Evolutionary conservation across 352 stramenopile genomes (phyloP).

Genomic region (Globisporangium perplexum): DNA sequence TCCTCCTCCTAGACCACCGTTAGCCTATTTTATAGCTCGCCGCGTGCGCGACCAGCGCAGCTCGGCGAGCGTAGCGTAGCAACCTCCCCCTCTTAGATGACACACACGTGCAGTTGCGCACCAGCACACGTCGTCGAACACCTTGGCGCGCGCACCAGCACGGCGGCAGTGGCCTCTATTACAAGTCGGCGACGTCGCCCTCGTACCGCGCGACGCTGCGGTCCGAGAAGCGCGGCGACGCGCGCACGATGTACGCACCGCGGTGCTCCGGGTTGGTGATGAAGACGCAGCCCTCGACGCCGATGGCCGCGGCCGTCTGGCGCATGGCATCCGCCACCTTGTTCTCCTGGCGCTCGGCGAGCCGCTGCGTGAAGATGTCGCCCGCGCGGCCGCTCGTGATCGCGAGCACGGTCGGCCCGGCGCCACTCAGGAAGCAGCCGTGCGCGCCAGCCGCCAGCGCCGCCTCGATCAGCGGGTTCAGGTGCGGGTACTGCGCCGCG

Average conservation of each 20-base stretch:
- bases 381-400: constrained; percentile 96
- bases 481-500: constrained; percentile 93
- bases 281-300: constrained; percentile 94
- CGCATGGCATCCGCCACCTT: constrained; percentile 97
- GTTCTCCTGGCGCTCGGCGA: constrained; percentile 84
- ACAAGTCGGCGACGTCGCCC: constrained; percentile 78
- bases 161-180: constrained; percentile 1
- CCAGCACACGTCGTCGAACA: too few species aligned
- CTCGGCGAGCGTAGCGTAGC: not conserved
- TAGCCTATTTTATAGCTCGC: constrained; percentile 10
- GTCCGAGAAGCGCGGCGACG: constrained; percentile 91
- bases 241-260: constrained; percentile 94
- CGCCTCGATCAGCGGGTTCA: constrained; percentile 96
- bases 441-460: constrained; percentile 92
- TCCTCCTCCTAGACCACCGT: constrained; percentile 1
- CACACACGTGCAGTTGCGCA: not conserved
- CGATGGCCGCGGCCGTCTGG: constrained; percentile 83
- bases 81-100: not conserved
- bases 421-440: constrained; percentile 96
- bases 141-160: too few species aligned
- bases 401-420: constrained; percentile 96
- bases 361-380: constrained; percentile 98
- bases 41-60: too few species aligned
- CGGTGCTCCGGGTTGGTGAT: constrained; percentile 96
- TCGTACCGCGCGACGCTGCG: constrained; percentile 77